Evolutionary conservation across 441 rosid species (phyloP).

Genomic region (Jatropha podagrica): DNA sequence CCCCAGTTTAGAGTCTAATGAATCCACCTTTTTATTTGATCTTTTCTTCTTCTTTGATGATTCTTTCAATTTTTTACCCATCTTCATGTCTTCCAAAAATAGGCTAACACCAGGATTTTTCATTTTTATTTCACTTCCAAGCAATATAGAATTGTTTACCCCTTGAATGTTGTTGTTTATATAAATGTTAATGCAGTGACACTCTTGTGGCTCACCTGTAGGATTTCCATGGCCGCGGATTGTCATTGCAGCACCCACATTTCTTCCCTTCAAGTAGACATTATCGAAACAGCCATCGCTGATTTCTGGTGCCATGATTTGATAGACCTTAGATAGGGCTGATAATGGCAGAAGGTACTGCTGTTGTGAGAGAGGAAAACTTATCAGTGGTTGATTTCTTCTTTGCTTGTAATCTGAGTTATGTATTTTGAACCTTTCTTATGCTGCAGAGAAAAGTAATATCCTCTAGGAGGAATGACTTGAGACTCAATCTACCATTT

Average conservation of each 20-base stretch:
- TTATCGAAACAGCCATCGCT: constrained; percentile 26
- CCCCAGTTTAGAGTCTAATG: constrained; percentile 18
- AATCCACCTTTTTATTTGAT: not conserved
- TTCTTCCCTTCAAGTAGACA: constrained; percentile 58
- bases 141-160: constrained; percentile 49
- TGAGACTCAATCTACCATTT: constrained; percentile 19
- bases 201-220: constrained; percentile 34
- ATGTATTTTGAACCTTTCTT: constrained; percentile 15
- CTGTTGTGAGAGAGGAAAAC: not conserved
- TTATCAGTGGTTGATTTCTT: not conserved
- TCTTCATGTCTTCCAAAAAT: constrained; percentile 39
- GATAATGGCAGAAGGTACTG: not conserved
- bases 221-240: constrained; percentile 31
- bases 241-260: constrained; percentile 60
- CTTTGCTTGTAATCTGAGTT: constrained; percentile 29
- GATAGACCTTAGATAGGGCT: not conserved
- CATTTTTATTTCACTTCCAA: constrained; percentile 56
- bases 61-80: constrained; percentile 7
- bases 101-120: constrained; percentile 65
- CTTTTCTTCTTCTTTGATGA: constrained; percentile 12
- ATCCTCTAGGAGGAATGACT: constrained; percentile 31
- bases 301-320: constrained; percentile 23
- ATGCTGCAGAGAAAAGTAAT: constrained; percentile 33
- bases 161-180: constrained; percentile 76
- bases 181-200: constrained; percentile 69